phyloP scores from a whole-genome alignment of 768 basidiomycete species.

The Boletales sp. region DNA sequence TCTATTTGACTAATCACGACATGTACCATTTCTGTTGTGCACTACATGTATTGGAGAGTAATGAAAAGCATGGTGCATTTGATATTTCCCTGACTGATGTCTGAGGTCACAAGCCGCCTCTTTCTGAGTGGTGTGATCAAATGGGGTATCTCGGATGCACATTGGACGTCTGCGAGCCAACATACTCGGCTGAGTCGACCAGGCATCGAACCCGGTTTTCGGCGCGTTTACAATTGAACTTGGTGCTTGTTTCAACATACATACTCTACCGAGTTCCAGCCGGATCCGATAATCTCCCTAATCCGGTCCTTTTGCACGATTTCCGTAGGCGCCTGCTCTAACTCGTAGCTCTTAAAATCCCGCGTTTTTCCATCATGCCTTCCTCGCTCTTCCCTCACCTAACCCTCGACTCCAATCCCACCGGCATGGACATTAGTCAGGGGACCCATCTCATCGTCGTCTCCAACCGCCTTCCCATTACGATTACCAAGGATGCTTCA shows the following conservation, averaged over 20 bases:
- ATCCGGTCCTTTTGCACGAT: constrained; percentile 25
- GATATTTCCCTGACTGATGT: constrained; percentile 2
- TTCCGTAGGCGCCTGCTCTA: constrained; percentile 14
- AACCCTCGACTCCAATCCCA: constrained; percentile 25
- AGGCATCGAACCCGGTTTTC: no score
- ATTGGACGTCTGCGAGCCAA: no score
- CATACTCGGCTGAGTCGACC: no score
- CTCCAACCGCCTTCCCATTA: constrained; percentile 92
- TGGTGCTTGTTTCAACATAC: no score
- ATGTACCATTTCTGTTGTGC: constrained; percentile 6
- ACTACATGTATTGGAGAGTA: constrained; percentile 21
- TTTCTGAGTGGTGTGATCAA: neutral
- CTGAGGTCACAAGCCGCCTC: neutral
- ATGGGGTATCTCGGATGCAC: constrained; percentile 11
- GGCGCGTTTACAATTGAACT: no score
- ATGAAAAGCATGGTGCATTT: constrained; percentile 12
- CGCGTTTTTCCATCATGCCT: constrained; percentile 14
- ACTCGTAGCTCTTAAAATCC: constrained; percentile 28
- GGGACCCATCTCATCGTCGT: constrained; percentile 87
- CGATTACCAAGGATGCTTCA: constrained; percentile 87
- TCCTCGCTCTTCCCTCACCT: constrained; percentile 24
- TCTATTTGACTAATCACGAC: constrained; percentile 69
- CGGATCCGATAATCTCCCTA: constrained; percentile 33
- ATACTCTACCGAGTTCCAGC: neutral
- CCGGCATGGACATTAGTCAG: constrained; percentile 45